A percentile compares a stretch with the other conserved stretches of the same genome.
phyloP scores from a whole-genome alignment of 2,329 filamentous ascomycete species.

The Elsinoe australis region DNA sequence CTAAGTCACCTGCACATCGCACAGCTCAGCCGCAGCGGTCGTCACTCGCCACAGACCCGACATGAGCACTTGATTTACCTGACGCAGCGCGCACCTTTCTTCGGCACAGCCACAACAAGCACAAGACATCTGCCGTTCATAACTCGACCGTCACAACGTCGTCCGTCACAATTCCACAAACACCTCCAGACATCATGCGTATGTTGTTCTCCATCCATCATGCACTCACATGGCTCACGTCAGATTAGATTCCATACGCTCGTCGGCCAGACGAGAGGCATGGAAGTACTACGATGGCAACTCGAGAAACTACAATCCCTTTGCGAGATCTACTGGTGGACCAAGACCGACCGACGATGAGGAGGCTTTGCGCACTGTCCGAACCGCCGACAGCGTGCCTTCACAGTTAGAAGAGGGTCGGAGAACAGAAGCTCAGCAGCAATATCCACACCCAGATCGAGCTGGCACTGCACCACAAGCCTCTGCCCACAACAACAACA shows the following conservation, averaged over 20 bases:
- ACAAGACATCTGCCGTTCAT: neutral
- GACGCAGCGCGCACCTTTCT: neutral
- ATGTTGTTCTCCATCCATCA: neutral
- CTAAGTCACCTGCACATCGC: neutral
- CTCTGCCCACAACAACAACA: neutral
- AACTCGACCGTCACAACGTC: neutral
- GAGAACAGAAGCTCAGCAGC: conserved; percentile 8
- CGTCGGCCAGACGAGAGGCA: conserved; percentile 20
- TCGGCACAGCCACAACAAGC: neutral
- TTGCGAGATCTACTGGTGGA: conserved; percentile 17
- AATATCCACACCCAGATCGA: conserved; percentile 19
- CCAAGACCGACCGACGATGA: conserved; percentile 16
- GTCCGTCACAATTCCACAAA: neutral
- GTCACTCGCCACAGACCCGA: neutral
- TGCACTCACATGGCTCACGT: conserved; percentile 15
- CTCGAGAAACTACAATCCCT: conserved; percentile 20
- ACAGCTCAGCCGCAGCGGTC: neutral
- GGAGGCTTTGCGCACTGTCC: conserved; percentile 11
- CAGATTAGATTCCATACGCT: conserved; percentile 20
- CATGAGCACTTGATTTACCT: neutral
- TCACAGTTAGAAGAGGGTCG: conserved; percentile 12
- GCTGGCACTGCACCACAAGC: conserved; percentile 16
- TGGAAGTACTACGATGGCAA: conserved; percentile 20
- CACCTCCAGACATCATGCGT: conserved; percentile 15
- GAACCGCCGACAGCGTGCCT: conserved; percentile 18